Evolutionary conservation across 305 asterid genomes (phyloP).

Genomic region (Euphrasia arctica): DNA sequence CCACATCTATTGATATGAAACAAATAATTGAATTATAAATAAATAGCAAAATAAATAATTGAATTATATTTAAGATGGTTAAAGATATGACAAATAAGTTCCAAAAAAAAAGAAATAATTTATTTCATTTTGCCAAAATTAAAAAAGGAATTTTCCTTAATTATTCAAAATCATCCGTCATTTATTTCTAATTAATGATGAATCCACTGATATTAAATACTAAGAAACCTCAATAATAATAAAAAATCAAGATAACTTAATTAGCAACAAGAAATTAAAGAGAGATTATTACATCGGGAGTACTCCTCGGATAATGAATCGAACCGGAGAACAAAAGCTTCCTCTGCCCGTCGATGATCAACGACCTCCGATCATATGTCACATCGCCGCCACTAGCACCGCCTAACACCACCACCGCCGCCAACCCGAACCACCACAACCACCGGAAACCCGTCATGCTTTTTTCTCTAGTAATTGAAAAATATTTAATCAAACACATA

Average conservation of each 20-base stretch:
- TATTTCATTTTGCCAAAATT: too few relatives aligned
- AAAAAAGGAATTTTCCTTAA: background rate
- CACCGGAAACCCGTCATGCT: conserved; percentile 31
- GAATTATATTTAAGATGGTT: too few relatives aligned
- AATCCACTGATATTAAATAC: background rate
- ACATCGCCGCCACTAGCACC: conserved; percentile 41
- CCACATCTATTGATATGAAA: conserved; percentile 61
- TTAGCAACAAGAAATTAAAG: conserved; percentile 10
- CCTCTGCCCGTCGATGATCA: conserved; percentile 61
- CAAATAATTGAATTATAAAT: background rate
- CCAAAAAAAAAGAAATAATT: too few relatives aligned
- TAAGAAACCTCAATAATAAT: background rate
- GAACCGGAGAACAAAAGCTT: conserved; percentile 82
- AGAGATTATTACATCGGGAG: conserved; percentile 63
- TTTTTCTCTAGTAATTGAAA: background rate
- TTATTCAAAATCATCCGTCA: background rate
- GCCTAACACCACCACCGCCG: conserved; percentile 27
- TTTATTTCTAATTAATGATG: background rate
- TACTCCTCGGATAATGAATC: conserved; percentile 91
- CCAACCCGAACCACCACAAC: conserved; percentile 26
- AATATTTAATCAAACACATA: background rate
- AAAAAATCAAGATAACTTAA: background rate
- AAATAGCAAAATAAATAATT: background rate
- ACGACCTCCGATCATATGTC: conserved; percentile 66
- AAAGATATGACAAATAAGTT: too few relatives aligned